Base-by-base conservation (phyloP, 2,329 filamentous ascomycete species). In the Ophiostoma montium region DNA sequence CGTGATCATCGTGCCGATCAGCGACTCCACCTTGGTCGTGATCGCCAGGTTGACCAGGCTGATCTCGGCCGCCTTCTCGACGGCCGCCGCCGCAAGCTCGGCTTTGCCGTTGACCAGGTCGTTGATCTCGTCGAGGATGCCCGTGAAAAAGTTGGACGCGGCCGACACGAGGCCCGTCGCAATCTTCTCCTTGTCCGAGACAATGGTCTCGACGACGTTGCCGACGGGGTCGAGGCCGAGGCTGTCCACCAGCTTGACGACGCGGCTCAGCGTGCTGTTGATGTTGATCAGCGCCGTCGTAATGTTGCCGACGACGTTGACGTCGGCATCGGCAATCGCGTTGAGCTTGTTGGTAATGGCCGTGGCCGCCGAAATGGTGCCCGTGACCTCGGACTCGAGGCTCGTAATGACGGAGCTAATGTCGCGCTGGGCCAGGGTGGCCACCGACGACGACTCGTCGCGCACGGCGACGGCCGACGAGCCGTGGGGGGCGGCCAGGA, bases 401-500 rank as follows among this genome's bases (percentile, higher is more conserved):
- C n/a, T 3, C 6, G 35, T 12, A 16, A 49, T 12, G 31, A 19
- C 21, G 9, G n/a, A 16, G 16, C n/a, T 13, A 2, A 49, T 5
- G 42, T 46, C 52, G 6, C 46, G 38, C 48, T 50, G 48, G 39
- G 23, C 15, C 5, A 46, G 31, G 6, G 46, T 18, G 18, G 15
- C 15, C n/a, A n/a, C n/a, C n/a, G n/a, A n/a, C n/a, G n/a, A n/a
- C n/a, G n/a, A n/a, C 4, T 19, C 31, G 21, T 32, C n/a, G 41
- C 2, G 12, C 30, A 30, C 31, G 13, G 13, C 23, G 5, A 27
- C 5, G 23, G 38, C 19, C 13, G 21, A 5, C 19, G 35, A n/a
- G 10, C 13, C 15, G 38, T 47, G 44, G n/a, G 53, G 53, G 3
- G 46, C 53, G 33, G 52, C 52, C 9, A 51, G 42, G 41, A 27